These are phyloP conservation scores for Colletotrichum caudatum DNA, from an alignment of 2,329 filamentous ascomycete species.

Conservation along the genomic window DNA sequence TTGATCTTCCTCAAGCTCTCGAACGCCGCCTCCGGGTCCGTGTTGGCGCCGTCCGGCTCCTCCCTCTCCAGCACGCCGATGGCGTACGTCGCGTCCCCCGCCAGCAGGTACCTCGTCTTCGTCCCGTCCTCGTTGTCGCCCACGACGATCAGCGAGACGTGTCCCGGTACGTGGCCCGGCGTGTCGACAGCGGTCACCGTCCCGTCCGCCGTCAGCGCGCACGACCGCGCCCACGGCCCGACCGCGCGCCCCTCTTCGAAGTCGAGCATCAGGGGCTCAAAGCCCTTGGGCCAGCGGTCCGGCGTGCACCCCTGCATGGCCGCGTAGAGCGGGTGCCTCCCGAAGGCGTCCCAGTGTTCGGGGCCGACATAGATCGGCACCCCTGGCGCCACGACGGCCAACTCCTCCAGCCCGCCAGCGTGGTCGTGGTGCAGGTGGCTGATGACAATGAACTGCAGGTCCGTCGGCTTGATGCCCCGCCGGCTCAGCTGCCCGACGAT, in stretches of 20 bases:
- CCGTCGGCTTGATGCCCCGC: slow-evolving; percentile 42
- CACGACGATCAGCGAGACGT: slow-evolving; percentile 47
- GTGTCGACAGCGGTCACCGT: slow-evolving; percentile 49
- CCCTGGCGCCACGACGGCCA: slow-evolving; percentile 45
- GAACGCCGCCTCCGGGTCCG: slow-evolving; percentile 47
- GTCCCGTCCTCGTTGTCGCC: slow-evolving; percentile 35
- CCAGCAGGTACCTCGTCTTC: slow-evolving; percentile 46
- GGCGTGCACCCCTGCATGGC: slow-evolving; percentile 48
- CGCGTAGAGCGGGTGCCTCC: slow-evolving; percentile 46
- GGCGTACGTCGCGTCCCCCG: slow-evolving; percentile 50
- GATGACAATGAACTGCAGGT: slow-evolving; percentile 47
- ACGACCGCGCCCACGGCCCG: slow-evolving; percentile 48
- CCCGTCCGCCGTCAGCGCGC: slow-evolving; percentile 48
- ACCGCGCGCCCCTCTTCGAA: slow-evolving; percentile 43
- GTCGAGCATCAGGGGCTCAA: slow-evolving; percentile 47
- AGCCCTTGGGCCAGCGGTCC: slow-evolving; percentile 49
- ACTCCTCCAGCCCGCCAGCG: slow-evolving; percentile 44
- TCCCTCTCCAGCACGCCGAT: slow-evolving; percentile 49
- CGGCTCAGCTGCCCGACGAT: slow-evolving; percentile 42
- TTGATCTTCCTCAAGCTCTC: slow-evolving; percentile 49
- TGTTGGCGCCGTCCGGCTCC: slow-evolving; percentile 50
- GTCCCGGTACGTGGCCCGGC: slow-evolving; percentile 51
- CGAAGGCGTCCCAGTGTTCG: slow-evolving; percentile 49
- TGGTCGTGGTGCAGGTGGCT: slow-evolving; percentile 50
- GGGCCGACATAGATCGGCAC: slow-evolving; percentile 46